Percentiles rank a stretch among this genome's conserved stretches.
phyloP scores from a whole-genome alignment of 179 eudicot species.

The Vitellaria paradoxa region DNA sequence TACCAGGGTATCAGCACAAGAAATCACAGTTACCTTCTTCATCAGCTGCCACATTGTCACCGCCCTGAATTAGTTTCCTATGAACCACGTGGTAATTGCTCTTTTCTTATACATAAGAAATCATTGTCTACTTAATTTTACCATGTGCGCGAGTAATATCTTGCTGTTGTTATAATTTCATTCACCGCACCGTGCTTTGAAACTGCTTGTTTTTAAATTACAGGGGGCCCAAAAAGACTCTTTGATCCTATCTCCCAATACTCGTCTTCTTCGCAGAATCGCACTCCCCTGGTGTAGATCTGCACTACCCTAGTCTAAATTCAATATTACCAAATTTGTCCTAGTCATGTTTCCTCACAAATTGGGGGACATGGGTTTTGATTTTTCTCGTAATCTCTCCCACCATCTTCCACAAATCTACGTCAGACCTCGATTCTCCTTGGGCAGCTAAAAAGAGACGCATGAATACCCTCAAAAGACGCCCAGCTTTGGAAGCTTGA shows the following conservation, averaged over 20 bases:
- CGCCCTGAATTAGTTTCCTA: no score
- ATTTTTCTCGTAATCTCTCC: conserved; percentile 31
- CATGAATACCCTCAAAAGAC: no score
- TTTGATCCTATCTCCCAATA: no score
- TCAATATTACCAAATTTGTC: no score
- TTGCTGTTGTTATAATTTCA: not conserved
- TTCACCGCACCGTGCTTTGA: not conserved
- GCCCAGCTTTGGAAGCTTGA: conserved; percentile 61
- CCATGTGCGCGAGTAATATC: not conserved
- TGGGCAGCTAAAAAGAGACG: conserved; percentile 35
- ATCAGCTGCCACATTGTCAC: no score
- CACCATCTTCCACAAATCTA: conserved; percentile 30
- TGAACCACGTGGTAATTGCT: not conserved
- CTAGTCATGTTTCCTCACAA: not conserved
- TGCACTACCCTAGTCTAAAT: no score
- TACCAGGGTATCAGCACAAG: no score
- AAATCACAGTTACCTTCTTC: no score
- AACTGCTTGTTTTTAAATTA: not conserved
- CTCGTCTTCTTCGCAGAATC: no score
- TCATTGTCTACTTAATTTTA: not conserved
- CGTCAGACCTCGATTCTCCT: conserved; percentile 29
- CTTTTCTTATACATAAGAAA: no score
- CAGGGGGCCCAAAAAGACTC: no score
- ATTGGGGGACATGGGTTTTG: conserved; percentile 29
- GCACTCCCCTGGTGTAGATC: no score